Percentiles rank a stretch among this genome's conserved stretches.
phyloP scores from a whole-genome alignment of 2,329 filamentous ascomycete genomes.

The Colletotrichum navitas region DNA sequence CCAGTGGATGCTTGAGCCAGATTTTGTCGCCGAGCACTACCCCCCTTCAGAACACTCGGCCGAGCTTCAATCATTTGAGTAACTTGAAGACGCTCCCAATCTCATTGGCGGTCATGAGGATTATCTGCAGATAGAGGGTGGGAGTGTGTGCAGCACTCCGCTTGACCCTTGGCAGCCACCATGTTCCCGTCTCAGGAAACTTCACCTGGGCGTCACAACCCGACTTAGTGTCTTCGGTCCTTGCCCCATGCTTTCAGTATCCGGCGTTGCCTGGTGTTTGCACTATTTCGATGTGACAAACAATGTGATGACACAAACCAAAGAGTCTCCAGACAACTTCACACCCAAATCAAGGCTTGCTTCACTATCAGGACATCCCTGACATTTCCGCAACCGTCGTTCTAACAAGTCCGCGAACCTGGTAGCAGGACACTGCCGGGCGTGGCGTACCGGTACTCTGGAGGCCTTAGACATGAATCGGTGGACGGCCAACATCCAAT shows the following conservation, averaged over 20 bases:
- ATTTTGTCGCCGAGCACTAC: slow-evolving; percentile 3
- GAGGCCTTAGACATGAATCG: background rate
- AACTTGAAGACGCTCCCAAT: background rate
- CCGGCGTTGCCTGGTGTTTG: slow-evolving; percentile 15
- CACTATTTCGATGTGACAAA: slow-evolving; percentile 28
- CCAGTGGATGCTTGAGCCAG: background rate
- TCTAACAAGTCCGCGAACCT: too few relatives aligned
- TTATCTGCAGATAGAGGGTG: background rate
- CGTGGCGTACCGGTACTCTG: slow-evolving; percentile 6
- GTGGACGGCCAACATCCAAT: background rate
- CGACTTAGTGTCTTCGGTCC: slow-evolving; percentile 14
- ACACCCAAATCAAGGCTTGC: background rate
- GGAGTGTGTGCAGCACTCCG: background rate
- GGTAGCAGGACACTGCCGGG: background rate
- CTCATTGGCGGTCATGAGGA: slow-evolving; percentile 12
- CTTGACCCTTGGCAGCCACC: slow-evolving; percentile 8
- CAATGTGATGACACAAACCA: slow-evolving; percentile 15
- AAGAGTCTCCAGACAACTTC: slow-evolving; percentile 7
- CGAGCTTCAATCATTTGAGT: background rate
- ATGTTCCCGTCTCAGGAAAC: slow-evolving; percentile 2
- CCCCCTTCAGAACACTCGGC: background rate
- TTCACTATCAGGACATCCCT: slow-evolving; percentile 11
- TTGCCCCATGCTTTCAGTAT: slow-evolving; percentile 6
- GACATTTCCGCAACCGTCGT: background rate
- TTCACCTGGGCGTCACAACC: slow-evolving; percentile 1